phyloP scores from a whole-genome alignment of 1,284 basidiomycete species.

The Rhodotorula sp. region DNA sequence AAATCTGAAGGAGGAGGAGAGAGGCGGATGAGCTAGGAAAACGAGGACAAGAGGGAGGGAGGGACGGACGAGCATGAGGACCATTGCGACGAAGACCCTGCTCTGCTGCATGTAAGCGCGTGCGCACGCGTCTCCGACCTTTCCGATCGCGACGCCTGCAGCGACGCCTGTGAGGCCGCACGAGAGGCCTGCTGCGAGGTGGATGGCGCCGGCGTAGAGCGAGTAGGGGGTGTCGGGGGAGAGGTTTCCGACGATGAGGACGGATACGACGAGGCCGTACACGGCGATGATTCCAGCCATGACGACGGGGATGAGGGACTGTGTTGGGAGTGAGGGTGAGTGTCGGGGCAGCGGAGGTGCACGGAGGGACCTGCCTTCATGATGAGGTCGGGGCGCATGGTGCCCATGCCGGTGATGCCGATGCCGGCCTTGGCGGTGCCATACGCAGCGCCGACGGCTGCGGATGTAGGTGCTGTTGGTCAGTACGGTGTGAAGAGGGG shows the following conservation, averaged over 20 bases:
- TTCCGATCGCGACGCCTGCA: slow-evolving; percentile 97
- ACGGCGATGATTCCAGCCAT: slow-evolving; percentile 99
- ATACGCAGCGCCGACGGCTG: slow-evolving; percentile 86
- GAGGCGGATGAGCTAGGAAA: background rate
- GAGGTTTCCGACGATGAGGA: slow-evolving; percentile 76
- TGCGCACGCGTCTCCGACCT: slow-evolving; percentile 91
- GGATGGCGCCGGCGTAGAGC: slow-evolving; percentile 85
- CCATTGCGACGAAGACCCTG: slow-evolving; percentile 82
- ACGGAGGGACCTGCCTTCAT: slow-evolving; percentile 74
- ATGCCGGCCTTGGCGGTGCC: slow-evolving; percentile 98
- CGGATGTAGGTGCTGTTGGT: too few relatives aligned
- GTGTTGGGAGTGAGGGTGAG: background rate
- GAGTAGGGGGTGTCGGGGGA: slow-evolving; percentile 62
- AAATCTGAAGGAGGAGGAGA: background rate
- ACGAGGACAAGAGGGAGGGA: too few relatives aligned
- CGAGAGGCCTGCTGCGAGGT: slow-evolving; percentile 89
- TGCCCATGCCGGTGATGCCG: slow-evolving; percentile 93
- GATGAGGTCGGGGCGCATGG: slow-evolving; percentile 93
- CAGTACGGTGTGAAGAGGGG: background rate
- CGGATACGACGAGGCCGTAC: slow-evolving; percentile 88
- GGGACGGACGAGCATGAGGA: slow-evolving; percentile 43
- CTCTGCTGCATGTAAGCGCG: slow-evolving; percentile 88
- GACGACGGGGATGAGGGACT: slow-evolving; percentile 94
- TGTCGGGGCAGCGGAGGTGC: slow-evolving; percentile 4
- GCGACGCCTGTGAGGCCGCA: slow-evolving; percentile 90